These are phyloP conservation scores for Aeminium ludgeri DNA, from an alignment of 495 filamentous ascomycete species.

Conservation along the genomic window DNA sequence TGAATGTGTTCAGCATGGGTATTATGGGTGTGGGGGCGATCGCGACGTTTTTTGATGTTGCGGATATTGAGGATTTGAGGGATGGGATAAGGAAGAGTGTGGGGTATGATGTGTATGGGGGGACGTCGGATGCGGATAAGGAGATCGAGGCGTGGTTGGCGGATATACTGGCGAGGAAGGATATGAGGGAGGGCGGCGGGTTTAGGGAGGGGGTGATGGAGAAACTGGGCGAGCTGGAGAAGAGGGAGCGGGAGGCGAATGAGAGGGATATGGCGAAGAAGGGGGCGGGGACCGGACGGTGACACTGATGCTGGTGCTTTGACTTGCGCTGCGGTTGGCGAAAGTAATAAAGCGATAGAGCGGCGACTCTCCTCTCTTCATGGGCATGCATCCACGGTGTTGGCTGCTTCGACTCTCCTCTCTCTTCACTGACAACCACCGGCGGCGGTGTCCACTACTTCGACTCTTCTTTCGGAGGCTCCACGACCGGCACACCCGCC, in stretches of 20 bases:
- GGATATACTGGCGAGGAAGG: constrained; percentile 40
- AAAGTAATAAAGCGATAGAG: no score
- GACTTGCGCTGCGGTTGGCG: no score
- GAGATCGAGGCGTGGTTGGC: constrained; percentile 53
- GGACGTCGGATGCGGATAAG: constrained; percentile 40
- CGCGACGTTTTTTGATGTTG: constrained; percentile 56
- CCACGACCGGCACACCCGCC: constrained; percentile 25
- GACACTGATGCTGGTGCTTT: not conserved
- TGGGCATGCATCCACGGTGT: no score
- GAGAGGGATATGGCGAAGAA: constrained; percentile 1
- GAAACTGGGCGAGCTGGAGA: constrained; percentile 11
- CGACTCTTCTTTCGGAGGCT: no score
- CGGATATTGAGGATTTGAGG: constrained; percentile 51
- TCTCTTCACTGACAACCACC: no score
- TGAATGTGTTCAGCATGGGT: constrained; percentile 54
- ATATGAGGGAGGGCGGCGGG: constrained; percentile 21
- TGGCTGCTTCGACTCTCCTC: no score
- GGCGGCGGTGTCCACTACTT: no score
- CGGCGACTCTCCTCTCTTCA: no score
- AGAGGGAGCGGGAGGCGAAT: constrained; percentile 4
- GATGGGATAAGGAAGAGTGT: constrained; percentile 33
- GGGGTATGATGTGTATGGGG: constrained; percentile 29
- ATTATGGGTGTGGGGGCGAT: constrained; percentile 52
- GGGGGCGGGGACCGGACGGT: not conserved
- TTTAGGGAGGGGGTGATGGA: constrained; percentile 6